Percentiles rank a stretch among this genome's conserved stretches.
Conservation (phyloP, 139 green algal genomes). For the Ulvella scutata region DNA sequence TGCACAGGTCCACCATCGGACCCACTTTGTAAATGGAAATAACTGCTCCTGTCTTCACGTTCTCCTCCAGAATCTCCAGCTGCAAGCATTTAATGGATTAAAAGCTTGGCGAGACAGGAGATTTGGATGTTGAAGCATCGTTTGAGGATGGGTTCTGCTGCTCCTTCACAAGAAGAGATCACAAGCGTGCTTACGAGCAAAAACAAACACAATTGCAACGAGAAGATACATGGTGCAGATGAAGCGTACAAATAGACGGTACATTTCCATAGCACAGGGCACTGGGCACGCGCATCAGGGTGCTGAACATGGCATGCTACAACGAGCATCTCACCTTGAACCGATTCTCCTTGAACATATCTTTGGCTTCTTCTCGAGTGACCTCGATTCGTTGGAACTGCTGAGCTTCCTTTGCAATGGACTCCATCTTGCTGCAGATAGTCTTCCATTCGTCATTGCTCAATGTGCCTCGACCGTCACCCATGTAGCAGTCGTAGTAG, state of each 20-base stretch:
- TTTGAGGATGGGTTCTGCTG: neutral
- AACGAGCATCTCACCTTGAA: constrained; percentile 85
- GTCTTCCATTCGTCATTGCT: constrained; percentile 41
- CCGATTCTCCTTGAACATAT: constrained; percentile 97
- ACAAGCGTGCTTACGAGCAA: neutral
- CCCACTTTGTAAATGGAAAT: constrained; percentile 85
- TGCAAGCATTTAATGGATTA: too few species aligned
- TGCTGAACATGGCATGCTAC: too few species aligned
- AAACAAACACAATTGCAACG: neutral
- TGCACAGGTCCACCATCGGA: constrained; percentile 94
- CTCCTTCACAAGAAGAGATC: neutral
- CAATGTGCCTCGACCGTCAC: constrained; percentile 47
- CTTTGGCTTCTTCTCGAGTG: constrained; percentile 72
- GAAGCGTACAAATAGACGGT: too few species aligned
- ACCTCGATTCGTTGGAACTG: constrained; percentile 84
- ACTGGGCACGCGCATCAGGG: too few species aligned
- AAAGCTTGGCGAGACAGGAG: too few species aligned
- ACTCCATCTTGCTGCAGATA: constrained; percentile 67
- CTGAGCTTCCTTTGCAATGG: constrained; percentile 64
- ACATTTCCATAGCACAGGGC: too few species aligned
- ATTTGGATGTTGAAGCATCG: too few species aligned
- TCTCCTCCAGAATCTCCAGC: constrained; percentile 60
- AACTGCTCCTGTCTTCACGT: constrained; percentile 37
- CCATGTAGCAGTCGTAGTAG: constrained; percentile 97
- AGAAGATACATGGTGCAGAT: too few species aligned